These are phyloP conservation scores for Leucocoprinus leucothites DNA, from an alignment of 768 basidiomycete genomes.

Conservation along the genomic window DNA sequence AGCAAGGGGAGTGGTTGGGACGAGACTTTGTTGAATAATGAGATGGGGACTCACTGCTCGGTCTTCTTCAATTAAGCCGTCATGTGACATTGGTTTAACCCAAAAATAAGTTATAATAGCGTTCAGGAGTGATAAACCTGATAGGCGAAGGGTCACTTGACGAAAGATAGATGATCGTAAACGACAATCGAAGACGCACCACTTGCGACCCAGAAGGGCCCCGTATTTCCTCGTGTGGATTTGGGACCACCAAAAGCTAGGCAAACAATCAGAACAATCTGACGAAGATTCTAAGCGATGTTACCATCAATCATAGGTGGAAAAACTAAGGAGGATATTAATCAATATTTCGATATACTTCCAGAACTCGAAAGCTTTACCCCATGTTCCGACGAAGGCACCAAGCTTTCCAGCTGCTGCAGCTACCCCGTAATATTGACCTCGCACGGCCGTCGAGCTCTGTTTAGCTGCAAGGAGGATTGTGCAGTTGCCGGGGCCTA, in stretches of 20 bases:
- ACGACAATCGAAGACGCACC: slow-evolving; percentile 32
- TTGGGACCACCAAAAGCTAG: slow-evolving; percentile 56
- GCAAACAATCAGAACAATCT: background rate
- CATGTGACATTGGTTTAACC: slow-evolving; percentile 67
- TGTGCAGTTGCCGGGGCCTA: slow-evolving; percentile 79
- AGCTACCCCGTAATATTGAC: slow-evolving; percentile 81
- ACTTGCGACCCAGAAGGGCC: slow-evolving; percentile 85
- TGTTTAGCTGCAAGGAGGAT: slow-evolving; percentile 83
- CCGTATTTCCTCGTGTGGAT: slow-evolving; percentile 62
- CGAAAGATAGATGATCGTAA: no score
- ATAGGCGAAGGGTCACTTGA: no score
- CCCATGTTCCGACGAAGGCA: slow-evolving; percentile 79
- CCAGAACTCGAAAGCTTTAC: slow-evolving; percentile 33
- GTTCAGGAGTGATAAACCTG: slow-evolving; percentile 69
- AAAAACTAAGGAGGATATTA: slow-evolving; percentile 41
- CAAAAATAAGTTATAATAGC: slow-evolving; percentile 70
- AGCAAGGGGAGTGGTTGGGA: slow-evolving; percentile 1
- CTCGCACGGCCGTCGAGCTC: slow-evolving; percentile 79
- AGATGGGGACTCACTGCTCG: slow-evolving; percentile 37
- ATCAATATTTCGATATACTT: background rate
- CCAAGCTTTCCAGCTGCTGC: slow-evolving; percentile 84
- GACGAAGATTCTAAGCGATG: slow-evolving; percentile 9
- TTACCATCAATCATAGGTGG: slow-evolving; percentile 59
- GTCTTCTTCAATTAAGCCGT: slow-evolving; percentile 80
- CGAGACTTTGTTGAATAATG: background rate